Base-by-base conservation (phyloP, 2,329 filamentous ascomycete species). In the Biscogniauxia marginata region DNA sequence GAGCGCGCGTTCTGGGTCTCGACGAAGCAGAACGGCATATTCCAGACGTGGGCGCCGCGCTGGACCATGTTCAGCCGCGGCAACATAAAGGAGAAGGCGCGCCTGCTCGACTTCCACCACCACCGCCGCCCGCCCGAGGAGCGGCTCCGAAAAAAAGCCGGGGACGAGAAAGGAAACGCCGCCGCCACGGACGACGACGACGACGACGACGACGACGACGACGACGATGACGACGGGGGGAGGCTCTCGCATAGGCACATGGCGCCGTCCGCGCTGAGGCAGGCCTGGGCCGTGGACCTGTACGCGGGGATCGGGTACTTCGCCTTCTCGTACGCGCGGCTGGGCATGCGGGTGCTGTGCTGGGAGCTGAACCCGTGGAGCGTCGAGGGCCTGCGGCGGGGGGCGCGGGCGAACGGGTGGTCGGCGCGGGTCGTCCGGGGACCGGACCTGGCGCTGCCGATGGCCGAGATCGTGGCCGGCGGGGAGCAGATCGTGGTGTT, bases 221-320 rank as follows among this genome's bases (percentile, higher is more conserved):
- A 19, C 2, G 20, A 11, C 30, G 30, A 45, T 1, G 11, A 21
- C 16, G 25, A 21, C 13, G 8, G 46, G 1, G 7, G 6, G 16
- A 8, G 5, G 4, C 48, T 58, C 0, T 48, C 54, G 30, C 54
- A 53, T 34, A 55, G 57, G 25, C 50, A 8, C 18, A 52, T 63
- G 43, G 45, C 39, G 4, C 56, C 57, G 20, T 46, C 53, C 11
- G 39, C 54, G 7, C 24, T 67, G 23, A 46, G 54, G 6, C 11
- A 55, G 1, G 70, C 69, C 3, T 85, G 80, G 71, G 84, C 87
- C 0, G 83, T 96, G 0, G 93, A 98, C 71, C 76, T 98, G 57
- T 97, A 96, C 75, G 91, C 90, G 0, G 93, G 93, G 0, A 96
- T 97, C 62, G 93, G 93, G 4, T 97, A 97, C 74, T 97, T 98